Percentiles rank a stretch among this genome's conserved stretches.
phyloP scores from a whole-genome alignment of 2,329 filamentous ascomycete genomes.

The Monosporascus cannonballus region DNA sequence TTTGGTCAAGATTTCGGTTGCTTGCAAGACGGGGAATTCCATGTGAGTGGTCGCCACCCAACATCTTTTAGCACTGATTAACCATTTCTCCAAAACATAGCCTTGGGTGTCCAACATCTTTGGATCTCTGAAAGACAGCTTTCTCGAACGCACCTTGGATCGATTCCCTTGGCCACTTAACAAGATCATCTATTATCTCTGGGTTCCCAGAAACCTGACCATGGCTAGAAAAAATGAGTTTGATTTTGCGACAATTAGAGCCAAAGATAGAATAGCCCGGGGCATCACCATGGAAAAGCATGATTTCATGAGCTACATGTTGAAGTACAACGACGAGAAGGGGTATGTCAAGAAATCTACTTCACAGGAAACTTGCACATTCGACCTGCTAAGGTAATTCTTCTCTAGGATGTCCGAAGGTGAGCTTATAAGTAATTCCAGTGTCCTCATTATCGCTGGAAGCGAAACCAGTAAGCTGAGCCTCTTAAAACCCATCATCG shows the following conservation, averaged over 20 bases:
- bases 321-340: neutral
- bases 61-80: too few relatives aligned
- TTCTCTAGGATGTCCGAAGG: conserved; percentile 2
- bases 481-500: too few relatives aligned
- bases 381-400: too few relatives aligned
- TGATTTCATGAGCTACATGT: conserved; percentile 7
- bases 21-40: conserved; percentile 2
- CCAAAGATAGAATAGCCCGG: neutral
- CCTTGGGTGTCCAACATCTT: conserved; percentile 6
- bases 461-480: conserved; percentile 28
- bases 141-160: conserved; percentile 4
- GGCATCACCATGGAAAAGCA: conserved; percentile 1
- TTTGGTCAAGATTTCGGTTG: conserved; percentile 12
- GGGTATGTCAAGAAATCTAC: too few relatives aligned
- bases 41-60: neutral
- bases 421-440: conserved; percentile 5
- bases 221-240: neutral
- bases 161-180: neutral
- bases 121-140: conserved; percentile 2
- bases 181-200: neutral
- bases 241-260: neutral
- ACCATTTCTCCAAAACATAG: too few relatives aligned
- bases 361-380: too few relatives aligned
- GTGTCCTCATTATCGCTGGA: conserved; percentile 31
- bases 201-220: neutral